Evolutionary conservation across 257 asterid species (phyloP).

Genomic region (Apocynum venetum): DNA sequence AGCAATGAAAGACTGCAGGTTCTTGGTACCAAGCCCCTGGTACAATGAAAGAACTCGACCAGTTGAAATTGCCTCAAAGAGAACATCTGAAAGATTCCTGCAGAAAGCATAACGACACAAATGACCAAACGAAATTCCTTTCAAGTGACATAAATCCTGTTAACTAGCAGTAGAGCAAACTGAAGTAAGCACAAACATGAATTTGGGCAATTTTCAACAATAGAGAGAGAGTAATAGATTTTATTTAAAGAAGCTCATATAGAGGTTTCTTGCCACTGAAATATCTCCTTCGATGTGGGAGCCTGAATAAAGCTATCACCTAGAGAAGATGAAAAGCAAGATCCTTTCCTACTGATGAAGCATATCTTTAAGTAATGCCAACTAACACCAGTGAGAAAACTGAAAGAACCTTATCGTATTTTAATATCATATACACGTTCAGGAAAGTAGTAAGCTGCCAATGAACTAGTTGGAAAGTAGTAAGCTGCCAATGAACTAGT

Average conservation of each 20-base stretch:
- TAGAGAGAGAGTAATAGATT: not conserved
- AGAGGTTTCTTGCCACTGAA: not conserved
- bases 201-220: not conserved
- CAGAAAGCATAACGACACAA: conserved; percentile 8
- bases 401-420: not conserved
- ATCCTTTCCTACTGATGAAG: not conserved
- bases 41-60: conserved; percentile 33
- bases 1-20: conserved; percentile 37
- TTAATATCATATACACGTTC: not conserved
- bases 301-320: not conserved
- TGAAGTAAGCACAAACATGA: not conserved
- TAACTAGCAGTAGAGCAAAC: not conserved
- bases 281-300: not conserved
- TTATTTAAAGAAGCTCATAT: not conserved
- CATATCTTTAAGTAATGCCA: not conserved
- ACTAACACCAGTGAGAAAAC: not conserved
- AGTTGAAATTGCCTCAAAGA: conserved; percentile 39
- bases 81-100: conserved; percentile 42
- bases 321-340: not conserved
- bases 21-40: conserved; percentile 51
- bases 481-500: not conserved
- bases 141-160: not conserved
- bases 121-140: not conserved
- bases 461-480: not conserved
- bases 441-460: not conserved